Evolutionary conservation across 805 yeast genomes (phyloP).

Genomic region (Candida lessepsii): DNA sequence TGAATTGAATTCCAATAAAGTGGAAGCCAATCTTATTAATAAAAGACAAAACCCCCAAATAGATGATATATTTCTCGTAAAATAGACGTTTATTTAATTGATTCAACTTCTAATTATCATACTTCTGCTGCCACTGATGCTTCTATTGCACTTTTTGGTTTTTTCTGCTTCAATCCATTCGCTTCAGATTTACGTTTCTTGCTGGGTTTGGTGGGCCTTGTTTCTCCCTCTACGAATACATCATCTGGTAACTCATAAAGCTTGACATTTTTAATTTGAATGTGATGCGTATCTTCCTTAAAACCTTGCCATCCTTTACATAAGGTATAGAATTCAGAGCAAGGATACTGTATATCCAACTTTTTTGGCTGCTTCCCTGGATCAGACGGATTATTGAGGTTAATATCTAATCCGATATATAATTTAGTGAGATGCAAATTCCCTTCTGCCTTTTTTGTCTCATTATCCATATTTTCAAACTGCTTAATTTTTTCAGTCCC

Average conservation of each 20-base stretch:
- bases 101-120: not conserved
- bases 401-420: slow-evolving; percentile 72
- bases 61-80: not conserved
- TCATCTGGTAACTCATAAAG: slow-evolving; percentile 79
- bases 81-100: not conserved
- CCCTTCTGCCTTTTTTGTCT: no score
- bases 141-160: slow-evolving; percentile 21
- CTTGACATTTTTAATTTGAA: slow-evolving; percentile 64
- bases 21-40: not conserved
- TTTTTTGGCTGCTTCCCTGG: slow-evolving; percentile 24
- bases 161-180: slow-evolving; percentile 17
- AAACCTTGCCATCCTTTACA: slow-evolving; percentile 74
- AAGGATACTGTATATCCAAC: slow-evolving; percentile 84
- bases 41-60: not conserved
- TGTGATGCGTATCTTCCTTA: slow-evolving; percentile 56
- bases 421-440: slow-evolving; percentile 66
- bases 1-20: slow-evolving; percentile 5
- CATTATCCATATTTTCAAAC: no score
- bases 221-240: slow-evolving; percentile 74
- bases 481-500: slow-evolving; percentile 14
- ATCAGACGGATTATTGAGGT: slow-evolving; percentile 44
- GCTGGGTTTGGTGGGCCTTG: slow-evolving; percentile 61
- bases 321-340: slow-evolving; percentile 80
- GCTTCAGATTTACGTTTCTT: slow-evolving; percentile 33
- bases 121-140: not conserved